A percentile compares a stretch with the other conserved stretches of the same genome.
Conservation (phyloP, 2,329 filamentous ascomycete genomes). For the Coniochaeta ligniaria region DNA sequence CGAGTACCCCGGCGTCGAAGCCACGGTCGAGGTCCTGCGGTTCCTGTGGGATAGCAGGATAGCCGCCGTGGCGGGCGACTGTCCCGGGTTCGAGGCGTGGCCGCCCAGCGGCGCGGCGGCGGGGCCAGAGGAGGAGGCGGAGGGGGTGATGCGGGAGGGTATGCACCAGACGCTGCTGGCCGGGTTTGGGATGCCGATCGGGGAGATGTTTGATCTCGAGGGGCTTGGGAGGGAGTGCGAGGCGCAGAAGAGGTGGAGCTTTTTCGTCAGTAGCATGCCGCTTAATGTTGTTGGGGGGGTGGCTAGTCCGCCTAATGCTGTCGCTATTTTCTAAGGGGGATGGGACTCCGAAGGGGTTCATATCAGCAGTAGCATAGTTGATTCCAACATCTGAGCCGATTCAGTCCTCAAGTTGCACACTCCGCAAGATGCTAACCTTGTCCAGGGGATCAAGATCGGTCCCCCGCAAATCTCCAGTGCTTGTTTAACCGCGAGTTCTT, state of each 20-base stretch:
- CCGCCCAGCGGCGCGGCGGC: slow-evolving; percentile 7
- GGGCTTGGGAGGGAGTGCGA: slow-evolving; percentile 10
- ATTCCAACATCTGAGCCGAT: not conserved
- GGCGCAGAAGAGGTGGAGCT: slow-evolving; percentile 8
- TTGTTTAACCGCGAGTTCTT: not conserved
- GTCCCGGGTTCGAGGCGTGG: not conserved
- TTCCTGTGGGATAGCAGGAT: not conserved
- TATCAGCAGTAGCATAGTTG: too few relatives aligned
- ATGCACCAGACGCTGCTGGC: slow-evolving; percentile 23
- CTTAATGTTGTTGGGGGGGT: slow-evolving; percentile 11
- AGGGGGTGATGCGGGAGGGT: slow-evolving; percentile 12
- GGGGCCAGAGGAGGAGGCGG: slow-evolving; percentile 30
- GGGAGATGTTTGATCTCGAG: slow-evolving; percentile 25
- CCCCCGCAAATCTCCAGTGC: not conserved
- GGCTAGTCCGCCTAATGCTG: slow-evolving; percentile 11
- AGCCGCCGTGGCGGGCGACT: not conserved
- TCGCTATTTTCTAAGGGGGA: slow-evolving; percentile 8
- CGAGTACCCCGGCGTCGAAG: not conserved
- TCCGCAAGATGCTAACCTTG: not conserved
- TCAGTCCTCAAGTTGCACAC: not conserved
- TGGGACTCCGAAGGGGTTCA: not conserved
- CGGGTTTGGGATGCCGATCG: slow-evolving; percentile 29
- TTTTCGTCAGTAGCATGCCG: slow-evolving; percentile 11
- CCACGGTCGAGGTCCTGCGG: not conserved
- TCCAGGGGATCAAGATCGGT: not conserved